Conservation (phyloP, 1,284 basidiomycete genomes). For the Cerioporus squamosus region DNA sequence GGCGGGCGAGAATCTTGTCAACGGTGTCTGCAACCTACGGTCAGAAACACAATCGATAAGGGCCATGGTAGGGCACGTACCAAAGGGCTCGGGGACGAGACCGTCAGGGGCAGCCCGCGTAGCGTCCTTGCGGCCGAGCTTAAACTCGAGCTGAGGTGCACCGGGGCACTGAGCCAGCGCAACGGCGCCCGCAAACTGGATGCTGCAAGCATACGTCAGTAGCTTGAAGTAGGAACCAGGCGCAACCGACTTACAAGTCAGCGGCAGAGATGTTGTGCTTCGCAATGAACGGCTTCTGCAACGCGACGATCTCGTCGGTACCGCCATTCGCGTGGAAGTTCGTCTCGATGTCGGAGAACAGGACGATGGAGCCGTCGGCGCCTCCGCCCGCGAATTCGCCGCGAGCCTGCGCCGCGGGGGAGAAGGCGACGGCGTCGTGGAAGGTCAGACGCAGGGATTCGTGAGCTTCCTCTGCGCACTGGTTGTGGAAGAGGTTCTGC, state of each 20-base stretch:
- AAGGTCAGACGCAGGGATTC: conserved; percentile 3
- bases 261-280: conserved; percentile 37
- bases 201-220: conserved; percentile 8
- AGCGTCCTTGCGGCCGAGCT: conserved; percentile 34
- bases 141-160: conserved; percentile 42
- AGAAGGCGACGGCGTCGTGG: conserved; percentile 6
- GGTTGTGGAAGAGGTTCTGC: conserved; percentile 1
- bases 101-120: conserved; percentile 35
- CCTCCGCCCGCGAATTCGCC: conserved; percentile 5
- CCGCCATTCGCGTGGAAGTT: conserved; percentile 2
- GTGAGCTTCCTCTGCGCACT: neutral
- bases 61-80: neutral
- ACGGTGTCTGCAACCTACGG: conserved; percentile 32
- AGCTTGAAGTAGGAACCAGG: neutral
- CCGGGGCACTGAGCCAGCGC: conserved; percentile 45
- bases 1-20: conserved; percentile 40
- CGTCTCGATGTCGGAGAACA: neutral
- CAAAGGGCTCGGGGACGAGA: conserved; percentile 41
- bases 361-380: neutral
- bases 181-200: conserved; percentile 45
- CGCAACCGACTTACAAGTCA: neutral
- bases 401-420: neutral
- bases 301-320: conserved; percentile 3
- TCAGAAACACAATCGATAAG: neutral
- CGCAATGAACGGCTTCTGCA: conserved; percentile 1